phyloP scores from a whole-genome alignment of 2,329 filamentous ascomycete species.

The Aschersonia sp. region DNA sequence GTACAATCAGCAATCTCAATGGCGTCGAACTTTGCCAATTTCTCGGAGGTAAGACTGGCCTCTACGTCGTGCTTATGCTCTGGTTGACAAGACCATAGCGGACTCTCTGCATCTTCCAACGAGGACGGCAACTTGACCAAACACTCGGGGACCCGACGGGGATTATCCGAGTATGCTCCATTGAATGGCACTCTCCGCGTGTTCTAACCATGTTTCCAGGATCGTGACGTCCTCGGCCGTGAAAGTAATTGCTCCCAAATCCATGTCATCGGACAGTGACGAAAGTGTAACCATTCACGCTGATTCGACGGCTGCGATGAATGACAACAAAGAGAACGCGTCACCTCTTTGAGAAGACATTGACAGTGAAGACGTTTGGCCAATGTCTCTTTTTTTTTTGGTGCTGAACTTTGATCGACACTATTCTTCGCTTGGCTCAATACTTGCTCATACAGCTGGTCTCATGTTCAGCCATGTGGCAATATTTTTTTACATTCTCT shows the following conservation, averaged over 20 bases:
- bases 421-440: constrained; percentile 5
- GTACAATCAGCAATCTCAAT: constrained; percentile 22
- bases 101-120: constrained; percentile 14
- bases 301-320: constrained; percentile 26
- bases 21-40: constrained; percentile 17
- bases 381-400: neutral
- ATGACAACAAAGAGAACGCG: constrained; percentile 28
- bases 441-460: constrained; percentile 4
- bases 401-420: constrained; percentile 1
- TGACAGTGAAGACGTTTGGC: neutral
- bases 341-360: constrained; percentile 33
- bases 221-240: constrained; percentile 24
- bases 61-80: neutral
- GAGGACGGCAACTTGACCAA: constrained; percentile 13
- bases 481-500: constrained; percentile 2
- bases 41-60: constrained; percentile 14
- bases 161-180: constrained; percentile 21
- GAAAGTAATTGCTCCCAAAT: constrained; percentile 22
- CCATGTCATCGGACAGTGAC: constrained; percentile 33
- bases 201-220: constrained; percentile 21
- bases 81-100: constrained; percentile 7
- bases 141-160: constrained; percentile 17
- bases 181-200: constrained; percentile 9
- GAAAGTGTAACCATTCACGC: constrained; percentile 41
- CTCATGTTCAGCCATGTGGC: constrained; percentile 7